Percentiles rank a stretch among this genome's conserved stretches.
Evolutionary conservation across 495 filamentous ascomycete species (phyloP).

Genomic region (Monascus purpureus): DNA sequence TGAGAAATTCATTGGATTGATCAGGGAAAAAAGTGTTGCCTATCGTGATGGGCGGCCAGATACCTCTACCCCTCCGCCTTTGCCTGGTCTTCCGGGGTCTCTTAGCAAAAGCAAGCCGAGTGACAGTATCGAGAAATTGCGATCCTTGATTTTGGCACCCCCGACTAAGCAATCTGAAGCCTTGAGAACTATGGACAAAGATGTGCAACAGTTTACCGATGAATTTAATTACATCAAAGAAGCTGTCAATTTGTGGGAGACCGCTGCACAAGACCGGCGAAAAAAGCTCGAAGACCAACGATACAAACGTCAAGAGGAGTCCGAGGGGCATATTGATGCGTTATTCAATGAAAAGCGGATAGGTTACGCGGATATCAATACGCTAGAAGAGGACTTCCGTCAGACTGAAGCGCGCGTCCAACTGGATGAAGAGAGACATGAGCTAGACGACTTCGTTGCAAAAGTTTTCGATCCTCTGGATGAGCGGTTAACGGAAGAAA

Average conservation of each 20-base stretch:
- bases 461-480: constrained; percentile 40
- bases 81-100: constrained; percentile 13
- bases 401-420: constrained; percentile 38
- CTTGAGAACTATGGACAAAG: constrained; percentile 20
- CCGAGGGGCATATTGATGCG: constrained; percentile 37
- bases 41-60: constrained; percentile 14
- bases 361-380: constrained; percentile 46
- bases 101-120: constrained; percentile 13
- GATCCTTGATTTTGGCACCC: constrained; percentile 20
- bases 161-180: constrained; percentile 21
- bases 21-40: constrained; percentile 29
- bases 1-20: constrained; percentile 33
- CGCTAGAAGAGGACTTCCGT: constrained; percentile 46
- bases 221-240: constrained; percentile 38
- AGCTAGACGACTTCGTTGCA: constrained; percentile 37
- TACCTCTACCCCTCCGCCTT: constrained; percentile 12
- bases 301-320: constrained; percentile 37
- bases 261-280: constrained; percentile 23
- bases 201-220: constrained; percentile 21
- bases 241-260: constrained; percentile 33
- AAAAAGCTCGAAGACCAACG: constrained; percentile 34
- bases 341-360: constrained; percentile 47
- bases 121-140: constrained; percentile 19
- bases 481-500: constrained; percentile 35
- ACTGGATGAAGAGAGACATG: constrained; percentile 39